These are phyloP conservation scores for Colletotrichum chrysophilum DNA, from an alignment of 2,329 filamentous ascomycete genomes.

Conservation along the genomic window DNA sequence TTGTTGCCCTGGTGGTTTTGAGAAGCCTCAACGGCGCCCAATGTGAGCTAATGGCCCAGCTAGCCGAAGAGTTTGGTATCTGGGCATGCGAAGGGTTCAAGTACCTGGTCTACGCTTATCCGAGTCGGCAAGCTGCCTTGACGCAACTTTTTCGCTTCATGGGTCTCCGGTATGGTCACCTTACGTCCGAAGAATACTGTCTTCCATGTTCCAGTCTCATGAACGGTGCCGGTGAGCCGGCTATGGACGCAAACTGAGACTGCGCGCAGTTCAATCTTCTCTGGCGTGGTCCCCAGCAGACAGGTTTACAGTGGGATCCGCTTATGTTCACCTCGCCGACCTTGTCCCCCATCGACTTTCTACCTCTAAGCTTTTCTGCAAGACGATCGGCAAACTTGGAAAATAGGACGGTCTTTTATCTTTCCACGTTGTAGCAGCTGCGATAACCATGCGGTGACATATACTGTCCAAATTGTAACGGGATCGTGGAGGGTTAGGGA, in stretches of 20 bases:
- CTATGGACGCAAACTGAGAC: background rate
- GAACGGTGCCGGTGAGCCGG: background rate
- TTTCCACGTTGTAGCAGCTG: background rate
- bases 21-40: background rate
- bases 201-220: background rate
- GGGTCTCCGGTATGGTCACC: background rate
- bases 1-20: background rate
- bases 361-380: background rate
- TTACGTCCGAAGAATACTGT: background rate
- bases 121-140: background rate
- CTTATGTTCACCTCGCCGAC: background rate
- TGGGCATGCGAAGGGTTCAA: background rate
- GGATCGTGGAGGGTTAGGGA: background rate
- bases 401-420: background rate
- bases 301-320: background rate
- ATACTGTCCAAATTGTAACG: background rate
- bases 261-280: background rate
- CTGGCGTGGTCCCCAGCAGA: background rate
- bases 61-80: background rate
- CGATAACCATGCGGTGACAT: background rate
- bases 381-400: background rate
- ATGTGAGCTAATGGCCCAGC: background rate
- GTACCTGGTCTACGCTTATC: background rate
- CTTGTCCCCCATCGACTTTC: background rate
- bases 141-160: background rate